Percentiles rank a stretch among this genome's conserved stretches.
These are phyloP conservation scores for Warburgia ugandensis DNA, from an alignment of 164 flowering plant genomes.

Conservation along the genomic window DNA sequence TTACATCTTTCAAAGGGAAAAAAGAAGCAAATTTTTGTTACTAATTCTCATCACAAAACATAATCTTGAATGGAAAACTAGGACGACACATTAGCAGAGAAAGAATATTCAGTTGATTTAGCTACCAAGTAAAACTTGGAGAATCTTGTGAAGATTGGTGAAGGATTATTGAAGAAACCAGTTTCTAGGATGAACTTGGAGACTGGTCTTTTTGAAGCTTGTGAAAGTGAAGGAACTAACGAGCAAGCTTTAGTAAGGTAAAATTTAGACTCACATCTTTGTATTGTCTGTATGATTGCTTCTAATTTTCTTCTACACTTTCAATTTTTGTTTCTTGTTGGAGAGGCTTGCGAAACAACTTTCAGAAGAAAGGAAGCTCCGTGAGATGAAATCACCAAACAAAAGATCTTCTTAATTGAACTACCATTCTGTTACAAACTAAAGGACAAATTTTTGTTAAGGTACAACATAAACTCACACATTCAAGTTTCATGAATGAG, in stretches of 20 bases:
- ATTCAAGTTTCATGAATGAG: too few species aligned
- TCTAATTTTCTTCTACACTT: not conserved
- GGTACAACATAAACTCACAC: too few species aligned
- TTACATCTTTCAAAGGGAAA: too few species aligned
- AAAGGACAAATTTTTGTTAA: too few species aligned
- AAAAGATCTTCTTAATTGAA: not conserved
- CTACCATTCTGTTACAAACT: too few species aligned
- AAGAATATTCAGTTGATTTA: slow-evolving; percentile 7
- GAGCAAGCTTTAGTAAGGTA: slow-evolving; percentile 19
- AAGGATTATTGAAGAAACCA: slow-evolving; percentile 12
- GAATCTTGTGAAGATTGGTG: slow-evolving; percentile 16
- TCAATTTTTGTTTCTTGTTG: not conserved
- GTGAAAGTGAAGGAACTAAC: slow-evolving; percentile 10
- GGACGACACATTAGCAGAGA: slow-evolving; percentile 12
- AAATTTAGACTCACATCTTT: not conserved
- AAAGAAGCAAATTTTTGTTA: too few species aligned
- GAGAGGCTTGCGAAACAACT: slow-evolving; percentile 2
- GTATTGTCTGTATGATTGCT: not conserved
- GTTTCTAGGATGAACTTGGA: slow-evolving; percentile 15
- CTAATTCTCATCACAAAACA: too few species aligned
- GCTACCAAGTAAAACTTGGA: slow-evolving; percentile 16
- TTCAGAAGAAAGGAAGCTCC: slow-evolving; percentile 4
- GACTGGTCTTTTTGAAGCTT: slow-evolving; percentile 16
- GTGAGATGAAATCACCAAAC: slow-evolving; percentile 1
- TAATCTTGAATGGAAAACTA: slow-evolving; percentile 4